A percentile compares a stretch with the other conserved stretches of the same genome.
phyloP scores from a whole-genome alignment of 169 alveolate genomes.

The Plasmodium coatneyi region DNA sequence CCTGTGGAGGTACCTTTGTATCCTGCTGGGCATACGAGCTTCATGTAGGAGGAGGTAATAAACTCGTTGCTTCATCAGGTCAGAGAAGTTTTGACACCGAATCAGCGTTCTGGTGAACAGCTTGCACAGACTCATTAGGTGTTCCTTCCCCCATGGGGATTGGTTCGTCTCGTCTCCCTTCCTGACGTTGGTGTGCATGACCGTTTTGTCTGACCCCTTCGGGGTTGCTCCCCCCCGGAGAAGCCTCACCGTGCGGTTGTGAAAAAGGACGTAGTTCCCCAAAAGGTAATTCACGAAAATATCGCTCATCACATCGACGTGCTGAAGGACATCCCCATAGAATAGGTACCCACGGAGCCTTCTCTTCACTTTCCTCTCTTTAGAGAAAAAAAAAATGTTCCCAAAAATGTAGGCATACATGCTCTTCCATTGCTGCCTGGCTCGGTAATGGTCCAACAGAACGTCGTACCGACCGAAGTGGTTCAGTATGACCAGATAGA shows the following conservation, averaged over 20 bases:
- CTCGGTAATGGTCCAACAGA: conserved; percentile 2
- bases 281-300: conserved; percentile 4
- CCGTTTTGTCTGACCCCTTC: too few relatives aligned
- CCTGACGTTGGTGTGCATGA: not conserved
- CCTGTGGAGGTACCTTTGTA: conserved; percentile 11
- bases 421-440: not conserved
- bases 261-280: conserved; percentile 15
- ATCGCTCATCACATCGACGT: not conserved
- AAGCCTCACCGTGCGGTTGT: not conserved
- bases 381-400: conserved; percentile 28
- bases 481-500: conserved; percentile 4
- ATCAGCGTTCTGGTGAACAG: not conserved
- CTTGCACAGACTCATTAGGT: not conserved
- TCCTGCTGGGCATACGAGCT: not conserved
- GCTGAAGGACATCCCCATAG: conserved; percentile 1
- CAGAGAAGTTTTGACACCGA: not conserved
- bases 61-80: not conserved
- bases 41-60: conserved; percentile 22
- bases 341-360: conserved; percentile 44
- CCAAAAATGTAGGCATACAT: conserved; percentile 35
- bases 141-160: not conserved
- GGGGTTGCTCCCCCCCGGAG: not conserved
- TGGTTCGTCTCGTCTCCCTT: not conserved
- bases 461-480: conserved; percentile 15
- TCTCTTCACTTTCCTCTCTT: conserved; percentile 21